Evolutionary conservation across 768 basidiomycete genomes (phyloP).

Genomic region (Trametes villosa): DNA sequence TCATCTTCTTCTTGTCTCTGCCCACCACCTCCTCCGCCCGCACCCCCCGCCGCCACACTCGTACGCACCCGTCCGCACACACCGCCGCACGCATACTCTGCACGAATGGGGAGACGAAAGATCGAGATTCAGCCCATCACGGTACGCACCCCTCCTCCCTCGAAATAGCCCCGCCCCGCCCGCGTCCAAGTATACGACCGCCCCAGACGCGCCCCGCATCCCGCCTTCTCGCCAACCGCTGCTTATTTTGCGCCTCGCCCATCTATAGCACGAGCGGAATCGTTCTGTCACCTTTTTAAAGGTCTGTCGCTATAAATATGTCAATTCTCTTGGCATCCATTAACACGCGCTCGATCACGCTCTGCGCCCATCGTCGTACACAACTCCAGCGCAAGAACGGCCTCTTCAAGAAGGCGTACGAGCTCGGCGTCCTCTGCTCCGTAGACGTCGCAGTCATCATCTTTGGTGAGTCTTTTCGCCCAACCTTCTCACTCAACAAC

Average conservation of each 20-base stretch:
- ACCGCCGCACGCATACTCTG: neutral
- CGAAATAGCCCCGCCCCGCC: slow-evolving; percentile 30
- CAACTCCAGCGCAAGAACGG: slow-evolving; percentile 78
- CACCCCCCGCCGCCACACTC: slow-evolving; percentile 3
- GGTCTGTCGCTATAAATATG: slow-evolving; percentile 51
- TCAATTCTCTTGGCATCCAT: slow-evolving; percentile 57
- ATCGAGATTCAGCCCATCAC: slow-evolving; percentile 84
- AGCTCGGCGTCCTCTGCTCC: slow-evolving; percentile 87
- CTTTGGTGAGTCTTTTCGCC: slow-evolving; percentile 57
- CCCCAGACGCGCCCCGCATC: slow-evolving; percentile 18
- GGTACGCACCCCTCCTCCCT: slow-evolving; percentile 47
- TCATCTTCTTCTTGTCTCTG: slow-evolving; percentile 15
- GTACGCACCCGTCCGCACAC: slow-evolving; percentile 5
- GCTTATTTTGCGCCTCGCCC: slow-evolving; percentile 38
- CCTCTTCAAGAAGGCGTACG: slow-evolving; percentile 90
- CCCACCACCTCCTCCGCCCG: slow-evolving; percentile 10
- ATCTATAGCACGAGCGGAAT: slow-evolving; percentile 86
- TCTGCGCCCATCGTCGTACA: slow-evolving; percentile 19
- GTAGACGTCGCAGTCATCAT: slow-evolving; percentile 90
- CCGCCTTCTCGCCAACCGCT: slow-evolving; percentile 32
- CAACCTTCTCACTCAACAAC: slow-evolving; percentile 15
- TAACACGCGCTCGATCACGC: slow-evolving; percentile 40
- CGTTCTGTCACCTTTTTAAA: slow-evolving; percentile 91
- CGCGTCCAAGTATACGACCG: slow-evolving; percentile 36
- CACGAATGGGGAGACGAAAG: slow-evolving; percentile 72